Evolutionary conservation across 177 flowering plant species (phyloP).

Genomic region (Vitis hybrid): DNA sequence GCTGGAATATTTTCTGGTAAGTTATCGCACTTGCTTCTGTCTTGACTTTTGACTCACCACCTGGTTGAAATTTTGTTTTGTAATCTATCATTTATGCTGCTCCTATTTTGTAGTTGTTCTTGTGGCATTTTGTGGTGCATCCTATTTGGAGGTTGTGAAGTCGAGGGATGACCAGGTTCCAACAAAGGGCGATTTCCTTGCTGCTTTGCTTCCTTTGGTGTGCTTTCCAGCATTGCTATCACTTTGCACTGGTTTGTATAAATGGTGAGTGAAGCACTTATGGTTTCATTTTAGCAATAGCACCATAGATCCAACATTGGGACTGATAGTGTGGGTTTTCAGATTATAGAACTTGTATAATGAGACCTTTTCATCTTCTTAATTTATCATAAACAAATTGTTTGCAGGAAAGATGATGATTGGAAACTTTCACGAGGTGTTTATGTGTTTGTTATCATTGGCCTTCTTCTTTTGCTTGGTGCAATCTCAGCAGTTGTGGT

Average conservation of each 20-base stretch:
- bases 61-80: not conserved
- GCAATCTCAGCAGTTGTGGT: constrained; percentile 86
- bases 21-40: constrained; percentile 6
- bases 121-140: constrained; percentile 89
- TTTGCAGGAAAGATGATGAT: constrained; percentile 92
- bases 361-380: not conserved
- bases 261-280: constrained; percentile 60
- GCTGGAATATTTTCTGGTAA: constrained; percentile 80
- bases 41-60: not conserved
- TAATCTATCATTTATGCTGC: not conserved
- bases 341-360: not conserved
- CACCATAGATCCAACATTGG: too few species aligned
- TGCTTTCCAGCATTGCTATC: constrained; percentile 91
- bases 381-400: not conserved
- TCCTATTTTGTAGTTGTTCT: constrained; percentile 69
- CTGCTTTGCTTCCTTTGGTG: constrained; percentile 89
- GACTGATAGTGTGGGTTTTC: not conserved
- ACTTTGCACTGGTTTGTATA: constrained; percentile 77
- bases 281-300: not conserved
- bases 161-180: constrained; percentile 75
- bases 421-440: constrained; percentile 95
- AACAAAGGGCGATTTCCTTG: constrained; percentile 84
- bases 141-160: constrained; percentile 77
- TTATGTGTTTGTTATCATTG: constrained; percentile 71
- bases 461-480: constrained; percentile 84